Evolutionary conservation across 1,284 basidiomycete genomes (phyloP), one percentile per base, ranked within the genome.

Genomic region (Apiotrichum mycotoxinovorans): DNA sequence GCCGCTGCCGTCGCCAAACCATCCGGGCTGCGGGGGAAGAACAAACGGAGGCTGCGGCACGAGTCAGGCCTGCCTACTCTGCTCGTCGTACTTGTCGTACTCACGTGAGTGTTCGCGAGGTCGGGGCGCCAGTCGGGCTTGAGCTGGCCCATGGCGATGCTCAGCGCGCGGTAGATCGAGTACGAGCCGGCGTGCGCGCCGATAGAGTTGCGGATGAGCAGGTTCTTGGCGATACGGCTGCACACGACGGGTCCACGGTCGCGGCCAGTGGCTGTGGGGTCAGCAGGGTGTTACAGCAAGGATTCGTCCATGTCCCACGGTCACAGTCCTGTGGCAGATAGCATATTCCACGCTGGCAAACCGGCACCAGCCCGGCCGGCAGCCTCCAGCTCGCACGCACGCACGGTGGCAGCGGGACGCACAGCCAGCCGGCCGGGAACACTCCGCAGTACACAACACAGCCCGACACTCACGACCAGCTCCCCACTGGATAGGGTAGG

Each of bases 111-210:
- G 74, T 88, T 84, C 54, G 83, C 82, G 74, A 89, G 92, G 71
- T 93, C 88, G 5, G 91, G 91, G 74, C 89, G 87, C 79, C 91
- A 88, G 25, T 86, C 83, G 0, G 91, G 90, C 45, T 86, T 82
- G 56, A 98, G 85, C 27, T 89, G 84, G 49, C 91, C 91, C 83
- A 94, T 89, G 3, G 91, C 92, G 68, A 94, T 90, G 12, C 89
- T 85, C 14, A 98, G 83, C 0, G 94, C 91, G 44, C 91, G 86
- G 77, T 97, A 98, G 77, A 97, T 91, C 12, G 89, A 92, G 78
- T 98, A 98, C 2, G 87, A 89, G 14, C 93, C 94, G 0, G 87
- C 87, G 72, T 97, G 93, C 0, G 95, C 93, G 15, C 94, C 94
- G 71, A 98, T 84, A 14, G 94, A 89, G 75, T 97, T 98, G 55